Evolutionary conservation across 345 rosid genomes (phyloP).

Genomic region (Pistacia vera): DNA sequence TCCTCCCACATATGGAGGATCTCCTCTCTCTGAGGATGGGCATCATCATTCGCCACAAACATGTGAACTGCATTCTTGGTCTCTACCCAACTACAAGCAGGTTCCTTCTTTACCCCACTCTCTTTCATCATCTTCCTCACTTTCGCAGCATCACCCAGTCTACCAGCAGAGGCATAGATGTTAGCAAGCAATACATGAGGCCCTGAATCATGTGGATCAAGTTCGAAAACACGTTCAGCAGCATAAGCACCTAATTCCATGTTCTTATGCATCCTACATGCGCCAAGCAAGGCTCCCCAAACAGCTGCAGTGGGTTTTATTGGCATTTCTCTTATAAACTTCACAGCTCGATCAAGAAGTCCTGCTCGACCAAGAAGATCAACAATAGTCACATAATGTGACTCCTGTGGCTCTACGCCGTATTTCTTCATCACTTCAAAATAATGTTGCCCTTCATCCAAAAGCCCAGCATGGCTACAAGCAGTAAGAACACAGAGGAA

Average conservation of each 20-base stretch:
- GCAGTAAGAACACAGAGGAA: conserved; percentile 63
- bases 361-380: conserved; percentile 79
- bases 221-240: conserved; percentile 53
- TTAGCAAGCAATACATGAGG: conserved; percentile 58
- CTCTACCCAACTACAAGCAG: conserved; percentile 75
- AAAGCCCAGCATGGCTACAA: conserved; percentile 70
- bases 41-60: conserved; percentile 67
- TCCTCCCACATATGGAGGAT: conserved; percentile 55
- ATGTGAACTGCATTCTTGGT: conserved; percentile 49
- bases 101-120: conserved; percentile 59
- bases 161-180: conserved; percentile 61
- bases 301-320: conserved; percentile 54
- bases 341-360: conserved; percentile 44
- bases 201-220: conserved; percentile 60
- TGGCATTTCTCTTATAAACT: conserved; percentile 58
- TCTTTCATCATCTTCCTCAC: conserved; percentile 61
- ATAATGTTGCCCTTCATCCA: conserved; percentile 51
- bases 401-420: conserved; percentile 39
- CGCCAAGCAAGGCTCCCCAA: conserved; percentile 68
- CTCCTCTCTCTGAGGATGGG: conserved; percentile 57
- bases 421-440: conserved; percentile 54
- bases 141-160: conserved; percentile 60
- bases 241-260: conserved; percentile 59
- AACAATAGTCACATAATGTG: conserved; percentile 56
- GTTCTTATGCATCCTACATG: conserved; percentile 73